Percentiles rank a stretch among this genome's conserved stretches.
These are phyloP conservation scores for Combretum micranthum DNA, from an alignment of 345 rosid species.

Conservation along the genomic window DNA sequence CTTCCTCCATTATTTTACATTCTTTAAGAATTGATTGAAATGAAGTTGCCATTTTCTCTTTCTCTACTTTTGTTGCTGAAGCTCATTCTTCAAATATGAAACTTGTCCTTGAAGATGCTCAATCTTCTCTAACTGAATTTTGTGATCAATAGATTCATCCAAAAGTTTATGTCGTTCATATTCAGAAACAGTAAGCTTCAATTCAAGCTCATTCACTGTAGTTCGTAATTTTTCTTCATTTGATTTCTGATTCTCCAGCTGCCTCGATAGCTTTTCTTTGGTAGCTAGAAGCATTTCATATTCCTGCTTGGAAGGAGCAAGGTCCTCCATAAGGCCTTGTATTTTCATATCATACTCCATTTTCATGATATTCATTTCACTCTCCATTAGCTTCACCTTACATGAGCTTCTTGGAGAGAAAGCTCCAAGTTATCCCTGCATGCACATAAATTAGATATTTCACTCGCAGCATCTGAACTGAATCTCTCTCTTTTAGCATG, in stretches of 20 bases:
- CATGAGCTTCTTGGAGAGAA: slow-evolving; percentile 13
- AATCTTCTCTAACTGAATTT: slow-evolving; percentile 26
- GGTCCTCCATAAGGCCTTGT: slow-evolving; percentile 25
- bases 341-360: slow-evolving; percentile 20
- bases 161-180: slow-evolving; percentile 35
- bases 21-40: slow-evolving; percentile 17
- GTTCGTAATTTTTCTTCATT: slow-evolving; percentile 38
- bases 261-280: slow-evolving; percentile 21
- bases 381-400: slow-evolving; percentile 5
- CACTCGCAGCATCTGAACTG: slow-evolving; percentile 16
- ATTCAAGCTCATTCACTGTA: slow-evolving; percentile 29
- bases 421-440: slow-evolving; percentile 25
- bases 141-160: slow-evolving; percentile 28
- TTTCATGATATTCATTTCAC: slow-evolving; percentile 17
- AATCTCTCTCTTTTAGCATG: slow-evolving; percentile 25
- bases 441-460: slow-evolving; percentile 19
- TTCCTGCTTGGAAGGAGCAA: slow-evolving; percentile 26
- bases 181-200: slow-evolving; percentile 48
- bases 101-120: slow-evolving; percentile 27
- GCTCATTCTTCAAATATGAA: slow-evolving; percentile 23
- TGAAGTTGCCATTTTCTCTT: slow-evolving; percentile 30
- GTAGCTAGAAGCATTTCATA: slow-evolving; percentile 24
- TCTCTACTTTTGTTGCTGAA: slow-evolving; percentile 18
- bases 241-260: slow-evolving; percentile 26
- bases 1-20: slow-evolving; percentile 27